phyloP scores from a whole-genome alignment of 108 stramenopile genomes.

The Skeletonema grethae region DNA sequence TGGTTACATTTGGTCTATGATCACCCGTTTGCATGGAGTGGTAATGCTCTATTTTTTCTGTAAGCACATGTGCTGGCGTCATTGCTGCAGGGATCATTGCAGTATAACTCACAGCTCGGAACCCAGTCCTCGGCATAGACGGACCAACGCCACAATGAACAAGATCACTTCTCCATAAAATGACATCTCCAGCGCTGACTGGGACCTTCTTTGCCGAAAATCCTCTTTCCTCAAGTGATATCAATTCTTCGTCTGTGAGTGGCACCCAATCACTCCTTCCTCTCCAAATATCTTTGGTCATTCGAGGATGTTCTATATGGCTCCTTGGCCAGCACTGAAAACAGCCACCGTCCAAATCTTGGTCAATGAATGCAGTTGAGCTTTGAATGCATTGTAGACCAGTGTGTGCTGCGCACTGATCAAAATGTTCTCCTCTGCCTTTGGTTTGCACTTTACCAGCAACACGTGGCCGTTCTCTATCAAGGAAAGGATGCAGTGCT shows the following conservation, averaged over 20 bases:
- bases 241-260: conserved; percentile 35
- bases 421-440: conserved; percentile 40
- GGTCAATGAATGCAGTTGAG: conserved; percentile 32
- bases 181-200: conserved; percentile 49
- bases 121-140: conserved; percentile 1
- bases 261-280: conserved; percentile 44
- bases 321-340: conserved; percentile 44
- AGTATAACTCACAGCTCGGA: conserved; percentile 21
- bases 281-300: conserved; percentile 33
- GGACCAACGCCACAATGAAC: conserved; percentile 38
- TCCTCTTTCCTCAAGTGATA: conserved; percentile 12
- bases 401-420: conserved; percentile 22
- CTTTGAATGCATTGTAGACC: conserved; percentile 38
- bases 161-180: conserved; percentile 59
- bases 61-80: neutral
- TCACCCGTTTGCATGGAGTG: conserved; percentile 47
- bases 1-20: conserved; percentile 43
- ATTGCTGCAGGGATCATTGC: conserved; percentile 33
- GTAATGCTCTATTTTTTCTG: conserved; percentile 47
- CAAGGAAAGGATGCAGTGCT: conserved; percentile 17
- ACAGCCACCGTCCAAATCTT: conserved; percentile 30
- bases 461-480: conserved; percentile 19
- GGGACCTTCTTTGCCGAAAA: conserved; percentile 19
- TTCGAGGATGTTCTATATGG: conserved; percentile 20
- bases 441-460: conserved; percentile 21